Conservation (phyloP, 1,284 basidiomycete genomes). For the Vanrija sp. region DNA sequence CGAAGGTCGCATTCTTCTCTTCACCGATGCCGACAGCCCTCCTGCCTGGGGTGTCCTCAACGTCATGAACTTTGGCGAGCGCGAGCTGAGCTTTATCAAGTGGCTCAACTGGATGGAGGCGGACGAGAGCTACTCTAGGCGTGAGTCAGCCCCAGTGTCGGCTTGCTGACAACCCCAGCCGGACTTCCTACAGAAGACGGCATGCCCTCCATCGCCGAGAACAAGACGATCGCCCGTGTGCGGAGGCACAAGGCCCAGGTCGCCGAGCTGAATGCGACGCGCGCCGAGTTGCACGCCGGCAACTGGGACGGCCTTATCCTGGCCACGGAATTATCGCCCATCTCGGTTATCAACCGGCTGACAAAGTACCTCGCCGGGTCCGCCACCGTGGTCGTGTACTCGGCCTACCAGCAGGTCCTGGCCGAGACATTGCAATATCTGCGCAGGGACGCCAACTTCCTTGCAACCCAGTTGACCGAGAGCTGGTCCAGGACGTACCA, state of each 20-base stretch:
- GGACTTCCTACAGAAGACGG: slow-evolving; percentile 36
- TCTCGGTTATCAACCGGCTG: slow-evolving; percentile 71
- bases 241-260: slow-evolving; percentile 38
- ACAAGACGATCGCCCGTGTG: slow-evolving; percentile 30
- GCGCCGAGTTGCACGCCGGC: slow-evolving; percentile 79
- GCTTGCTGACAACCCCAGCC: slow-evolving; percentile 15
- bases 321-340: slow-evolving; percentile 80
- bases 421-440: slow-evolving; percentile 71
- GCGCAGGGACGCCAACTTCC: slow-evolving; percentile 62
- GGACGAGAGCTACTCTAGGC: slow-evolving; percentile 59
- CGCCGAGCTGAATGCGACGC: slow-evolving; percentile 56
- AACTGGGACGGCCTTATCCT: slow-evolving; percentile 82
- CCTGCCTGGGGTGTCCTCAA: slow-evolving; percentile 82
- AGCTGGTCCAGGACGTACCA: slow-evolving; percentile 89
- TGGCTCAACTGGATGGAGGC: slow-evolving; percentile 90
- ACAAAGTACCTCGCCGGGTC: slow-evolving; percentile 78
- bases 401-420: slow-evolving; percentile 74
- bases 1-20: slow-evolving; percentile 72
- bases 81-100: slow-evolving; percentile 59
- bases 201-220: slow-evolving; percentile 25
- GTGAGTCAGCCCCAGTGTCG: slow-evolving; percentile 21
- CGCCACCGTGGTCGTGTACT: slow-evolving; percentile 79
- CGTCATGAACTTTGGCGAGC: slow-evolving; percentile 78
- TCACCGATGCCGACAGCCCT: slow-evolving; percentile 88
- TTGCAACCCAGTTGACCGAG: slow-evolving; percentile 79